Base-by-base conservation (phyloP, 2,329 filamentous ascomycete genomes). In the Aspergillus viridinutans region DNA sequence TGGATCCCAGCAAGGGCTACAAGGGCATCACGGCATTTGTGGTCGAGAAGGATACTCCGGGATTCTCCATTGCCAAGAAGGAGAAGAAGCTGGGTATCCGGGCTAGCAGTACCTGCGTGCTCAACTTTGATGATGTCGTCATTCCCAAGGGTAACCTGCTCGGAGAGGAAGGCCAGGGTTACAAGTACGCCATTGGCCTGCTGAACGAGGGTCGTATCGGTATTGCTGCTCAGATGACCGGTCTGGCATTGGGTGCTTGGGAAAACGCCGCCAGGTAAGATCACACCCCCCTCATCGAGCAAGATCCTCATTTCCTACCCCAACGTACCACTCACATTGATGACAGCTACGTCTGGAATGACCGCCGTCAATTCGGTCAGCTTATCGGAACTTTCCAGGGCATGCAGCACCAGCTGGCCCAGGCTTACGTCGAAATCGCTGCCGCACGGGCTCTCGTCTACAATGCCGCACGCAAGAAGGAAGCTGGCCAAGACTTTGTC, bases 21-120 rank as follows among this genome's bases (percentile, higher is more conserved):
- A 93, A 92, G 77, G 94, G 94, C 57, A 99, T 99, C 76, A 92
- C 92, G 1, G 94, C 94, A 53, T 99, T 99, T 73, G 81, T 99
- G 59, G 87, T 97, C 45, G 92, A 97, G 78, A 97, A 96, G 81
- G 88, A 82, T 69, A 90, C 85, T 51, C 87, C 88, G 55, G 94
- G 94, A 35, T 97, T 99, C 81, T 87, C 85, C 59, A 95, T 99
- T 69, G 92, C 94, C 43, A 99, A 99, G 85, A 99, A 99, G 82
- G 94, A 99, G 83, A 97, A 97, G 88, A 99, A 99, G 82, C 87
- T 99, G 50, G 94, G 94, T 58, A 99, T 99, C 79, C 88, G 85
- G 71, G 94, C 94, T 54, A 95, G 90, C 78, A 95, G 90, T 79
- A 99, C 94, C 32, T 99, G 94, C 76, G 93, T 97, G 61, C 83